Conservation (phyloP, 495 filamentous ascomycete genomes). For the Podospora anserina region DNA sequence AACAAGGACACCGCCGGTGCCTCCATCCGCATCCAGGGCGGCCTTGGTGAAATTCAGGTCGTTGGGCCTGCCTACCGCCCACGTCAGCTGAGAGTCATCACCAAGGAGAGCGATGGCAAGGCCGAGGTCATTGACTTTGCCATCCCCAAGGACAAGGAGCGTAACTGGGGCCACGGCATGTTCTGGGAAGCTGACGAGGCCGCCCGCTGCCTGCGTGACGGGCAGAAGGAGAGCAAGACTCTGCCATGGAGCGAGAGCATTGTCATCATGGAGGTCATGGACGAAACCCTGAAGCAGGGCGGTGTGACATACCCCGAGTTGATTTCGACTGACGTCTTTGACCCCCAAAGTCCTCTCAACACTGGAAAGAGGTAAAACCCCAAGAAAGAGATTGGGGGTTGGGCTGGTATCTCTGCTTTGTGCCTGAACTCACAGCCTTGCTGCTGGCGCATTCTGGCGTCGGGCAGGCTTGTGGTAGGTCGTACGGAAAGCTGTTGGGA, state of each 20-base stretch:
- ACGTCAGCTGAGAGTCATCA: slow-evolving; percentile 57
- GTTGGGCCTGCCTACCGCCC: slow-evolving; percentile 71
- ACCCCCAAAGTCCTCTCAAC: slow-evolving; percentile 52
- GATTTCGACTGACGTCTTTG: slow-evolving; percentile 76
- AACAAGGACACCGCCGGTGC: slow-evolving; percentile 60
- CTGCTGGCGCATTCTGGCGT: not conserved
- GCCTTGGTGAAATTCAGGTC: slow-evolving; percentile 83
- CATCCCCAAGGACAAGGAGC: slow-evolving; percentile 55
- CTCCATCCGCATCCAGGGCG: slow-evolving; percentile 77
- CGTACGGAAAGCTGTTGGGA: no score
- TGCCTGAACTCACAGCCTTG: not conserved
- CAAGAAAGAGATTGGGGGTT: slow-evolving; percentile 6
- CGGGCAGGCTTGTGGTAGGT: not conserved
- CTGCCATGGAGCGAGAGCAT: slow-evolving; percentile 81
- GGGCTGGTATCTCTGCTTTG: not conserved
- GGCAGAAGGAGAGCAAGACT: slow-evolving; percentile 70
- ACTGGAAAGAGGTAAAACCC: slow-evolving; percentile 35
- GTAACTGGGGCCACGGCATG: slow-evolving; percentile 72
- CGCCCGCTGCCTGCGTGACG: slow-evolving; percentile 77
- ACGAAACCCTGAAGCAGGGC: slow-evolving; percentile 75
- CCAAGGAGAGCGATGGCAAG: slow-evolving; percentile 42
- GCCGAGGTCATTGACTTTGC: slow-evolving; percentile 59
- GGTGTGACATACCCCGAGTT: slow-evolving; percentile 74
- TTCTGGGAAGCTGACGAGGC: slow-evolving; percentile 95
- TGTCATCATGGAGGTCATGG: slow-evolving; percentile 92